Evolutionary conservation across 352 stramenopile genomes (phyloP).

Genomic region (Phytophthora tentaculata): DNA sequence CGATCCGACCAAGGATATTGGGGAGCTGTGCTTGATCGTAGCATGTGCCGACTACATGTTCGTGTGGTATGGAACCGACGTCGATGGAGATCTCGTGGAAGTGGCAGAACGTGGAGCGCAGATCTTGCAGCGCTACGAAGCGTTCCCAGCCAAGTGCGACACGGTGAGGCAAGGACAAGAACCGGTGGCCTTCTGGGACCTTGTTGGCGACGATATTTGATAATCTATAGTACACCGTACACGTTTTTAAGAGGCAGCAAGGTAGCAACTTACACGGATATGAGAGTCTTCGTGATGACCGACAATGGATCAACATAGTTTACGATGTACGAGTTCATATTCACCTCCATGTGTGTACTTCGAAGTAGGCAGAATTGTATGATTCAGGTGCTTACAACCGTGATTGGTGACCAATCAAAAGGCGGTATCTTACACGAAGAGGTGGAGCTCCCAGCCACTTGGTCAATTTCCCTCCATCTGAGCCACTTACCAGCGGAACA

Average conservation of each 20-base stretch:
- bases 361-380: no score
- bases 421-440: constrained; percentile 22
- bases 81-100: constrained; percentile 57
- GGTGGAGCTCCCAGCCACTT: constrained; percentile 17
- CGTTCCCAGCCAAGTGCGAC: constrained; percentile 77
- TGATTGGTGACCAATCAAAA: constrained; percentile 13
- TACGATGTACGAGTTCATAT: no score
- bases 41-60: constrained; percentile 79
- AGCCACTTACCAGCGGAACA: constrained; percentile 20
- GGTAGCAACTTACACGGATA: constrained; percentile 15
- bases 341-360: no score
- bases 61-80: constrained; percentile 79
- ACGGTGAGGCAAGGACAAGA: constrained; percentile 77
- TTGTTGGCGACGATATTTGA: constrained; percentile 54
- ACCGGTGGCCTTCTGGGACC: constrained; percentile 69
- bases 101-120: constrained; percentile 62
- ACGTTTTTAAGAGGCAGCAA: constrained; percentile 11
- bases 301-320: background rate
- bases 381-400: background rate
- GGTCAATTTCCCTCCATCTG: constrained; percentile 19
- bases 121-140: constrained; percentile 79
- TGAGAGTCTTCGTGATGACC: background rate
- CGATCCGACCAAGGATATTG: constrained; percentile 60
- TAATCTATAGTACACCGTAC: constrained; percentile 33
- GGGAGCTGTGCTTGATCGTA: constrained; percentile 72